Base-by-base conservation (phyloP, 768 basidiomycete genomes). In the Tulasnella calospora region DNA sequence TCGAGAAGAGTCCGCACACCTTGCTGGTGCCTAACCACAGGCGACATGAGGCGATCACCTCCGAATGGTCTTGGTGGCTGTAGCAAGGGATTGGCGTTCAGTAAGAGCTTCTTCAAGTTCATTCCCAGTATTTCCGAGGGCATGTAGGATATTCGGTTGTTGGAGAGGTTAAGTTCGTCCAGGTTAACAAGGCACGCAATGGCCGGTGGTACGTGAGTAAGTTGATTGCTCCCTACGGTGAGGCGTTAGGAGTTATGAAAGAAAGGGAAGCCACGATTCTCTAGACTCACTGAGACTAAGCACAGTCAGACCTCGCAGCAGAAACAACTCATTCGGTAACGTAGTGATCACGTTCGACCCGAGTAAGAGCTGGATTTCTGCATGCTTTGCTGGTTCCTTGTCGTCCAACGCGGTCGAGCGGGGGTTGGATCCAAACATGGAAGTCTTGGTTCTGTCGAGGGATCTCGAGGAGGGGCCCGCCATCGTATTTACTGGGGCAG, bases 41-140 rank as follows among this genome's bases (percentile, higher is more conserved):
- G 41, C 19, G 73, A 79, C 40, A 78, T 77, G 12, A 78, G 1
- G 21, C 73, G 76, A 76, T 13, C 38, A 35, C 33, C 19, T n/a
- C 70, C 73, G 27, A 75, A 38, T 15, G 80, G 40, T 38, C 85
- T 78, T 8, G 85, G 85, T 15, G 83, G 83, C 5, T 71, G 74
- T 4, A 89, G 79, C 83, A 92, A 93, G 0, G 88, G 91, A 80
- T 94, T 94, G 0, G 89, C 90, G 51, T 88, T 82, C 3, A 92
- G 81, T 27, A 82, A 80, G 7, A 93, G 84, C 12, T 82, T 85
- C 27, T 82, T 82, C 1, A 92, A 84, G n/a, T 82, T 33, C 40
- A 71, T 85, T 88, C 92, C 89, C n/a, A 87, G 83, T 82, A 93
- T 87, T 82, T 93, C 92, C 9, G 90, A 87, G 19, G 92, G 92